Percentiles rank a stretch among this genome's conserved stretches.
Conservation (phyloP, 345 rosid species). For the Hirschfeldia incana region DNA sequence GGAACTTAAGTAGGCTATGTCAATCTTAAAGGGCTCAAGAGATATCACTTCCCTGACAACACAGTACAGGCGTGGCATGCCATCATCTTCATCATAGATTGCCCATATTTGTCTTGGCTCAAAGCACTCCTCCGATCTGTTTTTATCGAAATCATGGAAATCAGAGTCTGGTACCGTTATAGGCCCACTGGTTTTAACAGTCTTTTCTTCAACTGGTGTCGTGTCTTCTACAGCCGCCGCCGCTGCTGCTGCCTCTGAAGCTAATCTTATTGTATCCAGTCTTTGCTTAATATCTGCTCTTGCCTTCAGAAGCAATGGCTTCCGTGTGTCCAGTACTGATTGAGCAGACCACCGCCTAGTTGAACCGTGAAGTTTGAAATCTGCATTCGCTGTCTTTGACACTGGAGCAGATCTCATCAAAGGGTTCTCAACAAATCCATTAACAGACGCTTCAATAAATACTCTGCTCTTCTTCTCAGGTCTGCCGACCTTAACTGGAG, state of each 20-base stretch:
- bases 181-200: slow-evolving; percentile 43
- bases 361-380: slow-evolving; percentile 49
- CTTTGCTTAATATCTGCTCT: slow-evolving; percentile 63
- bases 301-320: slow-evolving; percentile 76
- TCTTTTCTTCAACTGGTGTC: slow-evolving; percentile 2
- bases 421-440: slow-evolving; percentile 63
- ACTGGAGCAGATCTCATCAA: slow-evolving; percentile 45
- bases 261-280: slow-evolving; percentile 59
- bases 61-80: slow-evolving; percentile 97
- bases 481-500: slow-evolving; percentile 48
- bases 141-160: slow-evolving; percentile 92
- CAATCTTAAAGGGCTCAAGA: slow-evolving; percentile 79
- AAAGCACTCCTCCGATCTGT: slow-evolving; percentile 90
- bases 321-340: slow-evolving; percentile 80
- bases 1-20: slow-evolving; percentile 83
- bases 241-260: slow-evolving; percentile 45
- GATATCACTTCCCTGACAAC: slow-evolving; percentile 82
- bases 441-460: slow-evolving; percentile 48
- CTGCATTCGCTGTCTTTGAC: slow-evolving; percentile 41
- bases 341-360: slow-evolving; percentile 54
- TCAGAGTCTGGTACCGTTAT: slow-evolving; percentile 88
- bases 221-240: slow-evolving; percentile 38
- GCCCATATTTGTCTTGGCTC: slow-evolving; percentile 97
- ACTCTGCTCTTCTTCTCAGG: slow-evolving; percentile 84
- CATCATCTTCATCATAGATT: slow-evolving; percentile 92